Base-by-base conservation (phyloP, 2,329 filamentous ascomycete species). In the Microascus cirrosus region DNA sequence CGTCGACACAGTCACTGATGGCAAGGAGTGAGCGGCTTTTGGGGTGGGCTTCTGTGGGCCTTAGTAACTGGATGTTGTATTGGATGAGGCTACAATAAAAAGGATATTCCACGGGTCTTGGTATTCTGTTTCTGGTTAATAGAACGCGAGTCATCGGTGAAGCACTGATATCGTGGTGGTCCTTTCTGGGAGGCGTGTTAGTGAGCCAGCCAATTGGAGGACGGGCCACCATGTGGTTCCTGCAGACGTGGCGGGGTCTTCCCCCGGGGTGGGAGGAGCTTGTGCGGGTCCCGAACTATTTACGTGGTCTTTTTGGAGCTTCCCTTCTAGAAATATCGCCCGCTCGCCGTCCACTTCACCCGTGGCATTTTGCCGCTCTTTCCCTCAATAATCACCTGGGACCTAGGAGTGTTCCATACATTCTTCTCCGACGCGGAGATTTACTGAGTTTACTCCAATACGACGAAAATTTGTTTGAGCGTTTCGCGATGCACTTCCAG, bases 401-500 rank as follows among this genome's bases (percentile, higher is more conserved):
- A n/a, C 42, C 35, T 39, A n/a, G 54, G 20, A 22, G 18, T 24
- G 39, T 7, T n/a, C 39, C 15, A 18, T 18, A 3, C 5, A 15
- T 45, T 45, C 13, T 18, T n/a, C n/a, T n/a, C 18, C 8, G 6
- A 7, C 39, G 18, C 2, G n/a, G 13, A 18, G 2, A n/a, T n/a
- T 45, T n/a, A n/a, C n/a, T n/a, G n/a, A n/a, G n/a, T 15, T 36
- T 36, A 15, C 13, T 42, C 39, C 6, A 45, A 22, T 3, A 48
- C 42, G 4, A 20, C 42, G 24, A 3, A 12, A n/a, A 34, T 34
- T n/a, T 35, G 10, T 51, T 28, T 45, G 13, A 48, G 32, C 22
- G 20, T 52, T 53, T 22, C 45, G 70, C 61, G 63, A 85, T 85
- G 82, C 79, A 82, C 68, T 76, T 75, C 61, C 71, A 74, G 61